Conservation (phyloP, 257 asterid genomes). For the Penstemon barbatus region DNA sequence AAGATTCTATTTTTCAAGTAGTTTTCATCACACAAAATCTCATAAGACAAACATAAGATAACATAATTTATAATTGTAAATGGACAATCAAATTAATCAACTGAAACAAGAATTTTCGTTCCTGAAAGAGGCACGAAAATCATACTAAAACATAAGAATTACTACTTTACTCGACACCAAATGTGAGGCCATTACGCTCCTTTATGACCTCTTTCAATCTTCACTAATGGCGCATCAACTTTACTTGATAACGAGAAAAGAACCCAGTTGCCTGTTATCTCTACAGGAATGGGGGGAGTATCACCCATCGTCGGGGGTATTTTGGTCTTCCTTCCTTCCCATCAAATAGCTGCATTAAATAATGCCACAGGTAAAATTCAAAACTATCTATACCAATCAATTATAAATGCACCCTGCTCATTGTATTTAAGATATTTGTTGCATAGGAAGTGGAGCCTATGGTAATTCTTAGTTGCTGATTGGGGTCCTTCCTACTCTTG, state of each 20-base stretch:
- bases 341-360: slow-evolving; percentile 74
- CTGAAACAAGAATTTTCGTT: too few relatives aligned
- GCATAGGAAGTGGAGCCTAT: background rate
- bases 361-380: slow-evolving; percentile 29
- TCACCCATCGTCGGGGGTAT: slow-evolving; percentile 96
- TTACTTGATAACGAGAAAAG: slow-evolving; percentile 7
- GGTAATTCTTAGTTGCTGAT: background rate
- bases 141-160: too few relatives aligned
- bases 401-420: background rate
- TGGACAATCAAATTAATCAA: too few relatives aligned
- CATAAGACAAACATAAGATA: too few relatives aligned
- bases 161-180: too few relatives aligned
- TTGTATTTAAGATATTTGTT: slow-evolving; percentile 3
- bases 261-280: slow-evolving; percentile 14
- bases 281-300: slow-evolving; percentile 95
- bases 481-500: too few relatives aligned
- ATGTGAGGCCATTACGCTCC: too few relatives aligned
- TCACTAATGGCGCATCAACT: background rate
- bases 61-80: too few relatives aligned
- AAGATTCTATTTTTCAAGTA: too few relatives aligned
- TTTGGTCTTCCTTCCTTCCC: slow-evolving; percentile 90
- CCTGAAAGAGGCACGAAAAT: too few relatives aligned
- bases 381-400: background rate
- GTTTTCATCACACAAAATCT: too few relatives aligned
- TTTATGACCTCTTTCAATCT: slow-evolving; percentile 15